Evolutionary conservation across 148 eudicot genomes (phyloP).

Genomic region (Spergularia bocconei): DNA sequence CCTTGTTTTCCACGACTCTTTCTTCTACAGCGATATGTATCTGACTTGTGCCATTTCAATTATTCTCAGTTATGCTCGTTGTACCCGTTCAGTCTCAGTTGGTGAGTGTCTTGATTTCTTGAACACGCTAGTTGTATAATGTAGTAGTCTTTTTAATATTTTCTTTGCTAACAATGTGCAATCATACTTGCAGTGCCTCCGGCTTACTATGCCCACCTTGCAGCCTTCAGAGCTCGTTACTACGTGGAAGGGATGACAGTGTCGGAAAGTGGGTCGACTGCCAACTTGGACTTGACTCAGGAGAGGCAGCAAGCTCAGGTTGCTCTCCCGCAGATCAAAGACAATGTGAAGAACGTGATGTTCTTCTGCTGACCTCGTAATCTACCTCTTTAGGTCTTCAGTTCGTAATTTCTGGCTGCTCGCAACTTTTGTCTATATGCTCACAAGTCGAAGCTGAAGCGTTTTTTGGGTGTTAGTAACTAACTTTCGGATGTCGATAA

Average conservation of each 20-base stretch:
- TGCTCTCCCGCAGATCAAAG: slow-evolving; percentile 45
- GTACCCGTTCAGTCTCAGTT: slow-evolving; percentile 85
- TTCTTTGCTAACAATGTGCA: not conserved
- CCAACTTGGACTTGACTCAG: slow-evolving; percentile 29
- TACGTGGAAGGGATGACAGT: slow-evolving; percentile 42
- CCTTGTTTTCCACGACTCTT: not conserved
- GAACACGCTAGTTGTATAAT: no score
- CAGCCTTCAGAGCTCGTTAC: slow-evolving; percentile 80
- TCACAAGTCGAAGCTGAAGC: no score
- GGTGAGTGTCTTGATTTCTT: slow-evolving; percentile 38
- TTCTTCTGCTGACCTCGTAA: slow-evolving; percentile 49
- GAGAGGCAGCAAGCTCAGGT: slow-evolving; percentile 22
- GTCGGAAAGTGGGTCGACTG: slow-evolving; percentile 48
- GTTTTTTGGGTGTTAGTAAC: no score
- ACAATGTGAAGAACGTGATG: slow-evolving; percentile 64
- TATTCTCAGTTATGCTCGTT: slow-evolving; percentile 66
- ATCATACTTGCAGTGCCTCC: slow-evolving; percentile 59
- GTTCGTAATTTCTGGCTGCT: no score
- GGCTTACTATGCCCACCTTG: slow-evolving; percentile 77
- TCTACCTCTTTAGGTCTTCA: not conserved
- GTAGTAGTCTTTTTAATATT: not conserved
- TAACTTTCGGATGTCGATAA: no score
- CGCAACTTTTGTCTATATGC: no score
- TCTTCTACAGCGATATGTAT: not conserved
- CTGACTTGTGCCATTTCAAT: not conserved